These are phyloP conservation scores for Cicer yamashitae DNA, from an alignment of 306 rosid species.

Conservation along the genomic window DNA sequence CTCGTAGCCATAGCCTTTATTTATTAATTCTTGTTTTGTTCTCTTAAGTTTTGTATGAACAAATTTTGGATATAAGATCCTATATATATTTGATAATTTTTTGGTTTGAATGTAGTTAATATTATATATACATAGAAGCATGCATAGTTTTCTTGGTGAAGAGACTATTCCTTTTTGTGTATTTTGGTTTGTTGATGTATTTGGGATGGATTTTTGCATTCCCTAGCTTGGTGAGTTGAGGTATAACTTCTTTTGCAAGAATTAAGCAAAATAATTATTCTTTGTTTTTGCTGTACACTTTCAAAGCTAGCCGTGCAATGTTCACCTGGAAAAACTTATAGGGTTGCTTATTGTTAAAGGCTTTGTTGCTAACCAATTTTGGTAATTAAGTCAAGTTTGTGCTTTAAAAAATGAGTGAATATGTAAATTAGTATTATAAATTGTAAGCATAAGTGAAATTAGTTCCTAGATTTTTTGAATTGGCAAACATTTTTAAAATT, in stretches of 20 bases:
- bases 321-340: conserved; percentile 11
- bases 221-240: conserved; percentile 9
- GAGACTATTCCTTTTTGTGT: conserved; percentile 56
- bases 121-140: not conserved
- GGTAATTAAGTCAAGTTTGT: not conserved
- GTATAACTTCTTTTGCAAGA: conserved; percentile 49
- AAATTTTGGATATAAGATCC: conserved; percentile 1
- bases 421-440: too few species aligned
- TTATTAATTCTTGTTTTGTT: not conserved
- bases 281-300: conserved; percentile 50
- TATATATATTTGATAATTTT: not conserved
- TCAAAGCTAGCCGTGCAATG: not conserved
- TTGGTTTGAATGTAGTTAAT: not conserved
- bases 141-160: conserved; percentile 39
- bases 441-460: too few species aligned
- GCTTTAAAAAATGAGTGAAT: too few species aligned
- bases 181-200: conserved; percentile 42
- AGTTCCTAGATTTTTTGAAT: too few species aligned
- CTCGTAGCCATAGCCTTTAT: conserved; percentile 49
- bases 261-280: conserved; percentile 43
- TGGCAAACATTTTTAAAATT: too few species aligned
- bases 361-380: conserved; percentile 1
- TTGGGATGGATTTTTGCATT: conserved; percentile 37
- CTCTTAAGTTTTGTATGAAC: not conserved
- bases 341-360: not conserved